Percentiles rank a stretch among this genome's conserved stretches.
Conservation (phyloP, 306 rosid species). For the Leucaena leucocephala region DNA sequence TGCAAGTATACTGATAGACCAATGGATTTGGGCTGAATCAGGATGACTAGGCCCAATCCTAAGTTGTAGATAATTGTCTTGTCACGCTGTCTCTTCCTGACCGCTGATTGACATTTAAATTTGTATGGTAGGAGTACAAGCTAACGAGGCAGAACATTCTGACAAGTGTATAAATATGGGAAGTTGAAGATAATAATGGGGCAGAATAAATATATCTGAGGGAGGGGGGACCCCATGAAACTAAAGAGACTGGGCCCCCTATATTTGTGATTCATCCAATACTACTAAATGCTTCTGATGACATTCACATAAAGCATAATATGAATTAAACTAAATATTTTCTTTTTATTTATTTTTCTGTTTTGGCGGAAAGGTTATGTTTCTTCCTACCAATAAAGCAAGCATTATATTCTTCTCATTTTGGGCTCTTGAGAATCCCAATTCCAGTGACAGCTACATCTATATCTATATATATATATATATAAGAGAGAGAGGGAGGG, state of each 20-base stretch:
- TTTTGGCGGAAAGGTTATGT: not conserved
- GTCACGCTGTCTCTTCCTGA: no score
- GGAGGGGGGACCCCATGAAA: not conserved
- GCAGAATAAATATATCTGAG: not conserved
- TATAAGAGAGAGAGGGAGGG: no score
- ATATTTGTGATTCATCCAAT: not conserved
- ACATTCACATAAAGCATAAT: no score
- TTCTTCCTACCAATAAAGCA: slow-evolving; percentile 2
- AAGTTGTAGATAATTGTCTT: not conserved
- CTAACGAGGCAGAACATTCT: not conserved
- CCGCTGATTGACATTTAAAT: not conserved
- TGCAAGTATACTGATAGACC: not conserved
- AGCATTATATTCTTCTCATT: no score
- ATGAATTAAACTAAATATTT: no score
- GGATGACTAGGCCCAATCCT: not conserved
- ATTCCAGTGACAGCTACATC: not conserved
- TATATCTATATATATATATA: no score
- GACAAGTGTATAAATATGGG: not conserved
- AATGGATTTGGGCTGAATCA: not conserved
- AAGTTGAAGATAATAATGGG: not conserved
- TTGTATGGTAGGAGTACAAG: not conserved
- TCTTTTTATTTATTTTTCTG: not conserved
- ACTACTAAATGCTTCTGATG: not conserved
- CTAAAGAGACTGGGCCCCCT: not conserved
- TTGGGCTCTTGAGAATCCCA: not conserved